Base-by-base conservation (phyloP, 2,329 filamentous ascomycete genomes). In the Fusarium graminum region DNA sequence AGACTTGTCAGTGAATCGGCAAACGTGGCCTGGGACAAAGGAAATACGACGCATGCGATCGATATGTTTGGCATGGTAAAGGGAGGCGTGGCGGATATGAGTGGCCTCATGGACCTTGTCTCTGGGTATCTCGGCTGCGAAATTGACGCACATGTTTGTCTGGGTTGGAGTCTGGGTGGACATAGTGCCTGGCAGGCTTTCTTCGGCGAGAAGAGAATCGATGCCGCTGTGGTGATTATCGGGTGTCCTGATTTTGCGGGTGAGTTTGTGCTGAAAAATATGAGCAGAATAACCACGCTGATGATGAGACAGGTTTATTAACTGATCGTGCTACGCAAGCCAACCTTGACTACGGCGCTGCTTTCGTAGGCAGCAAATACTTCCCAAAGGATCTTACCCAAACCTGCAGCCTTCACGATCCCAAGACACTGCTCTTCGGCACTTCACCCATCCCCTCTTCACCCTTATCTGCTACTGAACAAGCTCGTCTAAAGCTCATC, bases 241-340 rank as follows among this genome's bases (percentile, higher is more conserved):
- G 95, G 94, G 2, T 97, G 93, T 77, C 93, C 94, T 1, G 94
- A 99, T 78, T 97, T 92, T 72, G 87, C 89, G 65, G 83, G 91
- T 88, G 70, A 80, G 76, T 38, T 28, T 6, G 26, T 12, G 3
- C 2, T 28, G 9, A 6, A 16, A 28, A 16, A 14, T n/a, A n/a
- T 36, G 4, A 8, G 16, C 16, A n/a, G 12, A 5, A 36, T 13
- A 10, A 14, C 9, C 10, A 25, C 40, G 17, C 50, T 68, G 22
- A 42, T 36, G 22, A 26, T 8, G 19, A 38, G 14, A 32, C 9
- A 85, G 84, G 76, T 19, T 76, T 98, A 16, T 91, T 98, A 88
- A 83, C 82, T 10, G 89, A 94, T 71, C 92, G 95, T 12, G 94
- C 94, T 1, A 82, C 86, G 7, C 81, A 89, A 36, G 90, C 90